phyloP scores from a whole-genome alignment of 2,329 filamentous ascomycete genomes.

The Colletotrichum sp. region DNA sequence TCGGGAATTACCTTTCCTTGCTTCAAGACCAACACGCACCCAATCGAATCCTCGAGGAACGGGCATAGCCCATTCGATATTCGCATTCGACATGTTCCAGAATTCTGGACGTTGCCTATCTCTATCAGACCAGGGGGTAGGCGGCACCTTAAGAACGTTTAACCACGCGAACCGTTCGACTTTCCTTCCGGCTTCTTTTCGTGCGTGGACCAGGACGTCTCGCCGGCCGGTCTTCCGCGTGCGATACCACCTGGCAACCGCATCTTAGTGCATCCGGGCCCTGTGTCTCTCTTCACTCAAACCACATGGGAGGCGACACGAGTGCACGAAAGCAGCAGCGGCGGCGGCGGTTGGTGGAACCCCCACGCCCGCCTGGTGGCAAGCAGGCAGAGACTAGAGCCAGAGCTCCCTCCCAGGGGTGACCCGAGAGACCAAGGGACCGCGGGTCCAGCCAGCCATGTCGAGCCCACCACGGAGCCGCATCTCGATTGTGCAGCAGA shows the following conservation, averaged over 20 bases:
- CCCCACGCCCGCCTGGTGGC: conserved; percentile 2
- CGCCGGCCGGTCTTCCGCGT: background rate
- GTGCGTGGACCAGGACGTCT: conserved; percentile 7
- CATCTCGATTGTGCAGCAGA: background rate
- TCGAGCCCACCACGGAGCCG: conserved; percentile 10
- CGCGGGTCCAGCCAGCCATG: background rate
- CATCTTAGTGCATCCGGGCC: background rate
- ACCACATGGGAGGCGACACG: background rate
- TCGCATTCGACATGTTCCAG: background rate
- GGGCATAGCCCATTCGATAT: background rate
- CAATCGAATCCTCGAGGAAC: background rate
- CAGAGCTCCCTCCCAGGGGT: background rate
- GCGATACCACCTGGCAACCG: background rate
- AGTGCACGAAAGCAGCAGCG: background rate
- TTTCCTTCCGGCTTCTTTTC: conserved; percentile 19
- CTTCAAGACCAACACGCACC: background rate
- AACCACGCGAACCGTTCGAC: background rate
- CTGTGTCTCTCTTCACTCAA: background rate
- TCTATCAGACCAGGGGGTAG: background rate
- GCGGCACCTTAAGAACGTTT: background rate
- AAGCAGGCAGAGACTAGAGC: background rate
- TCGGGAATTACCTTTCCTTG: conserved; percentile 1
- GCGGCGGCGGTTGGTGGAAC: background rate
- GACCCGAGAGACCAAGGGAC: background rate
- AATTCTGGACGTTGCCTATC: background rate